Percentiles rank a stretch among this genome's conserved stretches.
Evolutionary conservation across 2,329 filamentous ascomycete genomes (phyloP).

Genomic region (Colletotrichum sp.): DNA sequence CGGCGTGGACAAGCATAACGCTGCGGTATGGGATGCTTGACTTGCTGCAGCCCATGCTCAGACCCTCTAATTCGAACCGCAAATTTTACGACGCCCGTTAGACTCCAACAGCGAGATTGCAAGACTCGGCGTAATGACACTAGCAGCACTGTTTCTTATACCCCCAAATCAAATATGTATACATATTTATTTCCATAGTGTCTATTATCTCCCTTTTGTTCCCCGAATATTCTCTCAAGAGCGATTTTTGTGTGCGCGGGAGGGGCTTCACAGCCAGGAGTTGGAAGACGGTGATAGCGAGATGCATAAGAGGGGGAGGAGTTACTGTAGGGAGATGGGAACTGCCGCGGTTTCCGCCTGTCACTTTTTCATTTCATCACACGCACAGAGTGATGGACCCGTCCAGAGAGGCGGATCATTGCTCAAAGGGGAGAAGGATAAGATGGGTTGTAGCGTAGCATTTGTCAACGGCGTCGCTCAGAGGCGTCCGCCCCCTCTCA

Average conservation of each 20-base stretch:
- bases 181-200: conserved; percentile 9
- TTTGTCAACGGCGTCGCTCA: background rate
- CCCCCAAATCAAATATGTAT: conserved; percentile 3
- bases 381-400: background rate
- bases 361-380: background rate
- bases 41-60: background rate
- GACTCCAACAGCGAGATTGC: conserved; percentile 1
- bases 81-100: background rate
- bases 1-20: conserved; percentile 37
- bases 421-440: background rate
- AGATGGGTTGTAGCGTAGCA: conserved; percentile 4
- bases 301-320: background rate
- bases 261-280: background rate
- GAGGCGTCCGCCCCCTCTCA: background rate
- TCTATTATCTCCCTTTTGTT: background rate
- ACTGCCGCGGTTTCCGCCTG: conserved; percentile 8
- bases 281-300: background rate
- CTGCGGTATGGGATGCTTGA: background rate
- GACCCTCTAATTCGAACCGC: background rate
- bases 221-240: background rate
- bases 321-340: background rate
- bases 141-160: conserved; percentile 6
- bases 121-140: conserved; percentile 1
- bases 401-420: background rate
- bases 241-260: background rate